Percentiles rank a stretch among this genome's conserved stretches.
Conservation (phyloP, 352 stramenopile genomes). For the Aphanomyces euteiches region DNA sequence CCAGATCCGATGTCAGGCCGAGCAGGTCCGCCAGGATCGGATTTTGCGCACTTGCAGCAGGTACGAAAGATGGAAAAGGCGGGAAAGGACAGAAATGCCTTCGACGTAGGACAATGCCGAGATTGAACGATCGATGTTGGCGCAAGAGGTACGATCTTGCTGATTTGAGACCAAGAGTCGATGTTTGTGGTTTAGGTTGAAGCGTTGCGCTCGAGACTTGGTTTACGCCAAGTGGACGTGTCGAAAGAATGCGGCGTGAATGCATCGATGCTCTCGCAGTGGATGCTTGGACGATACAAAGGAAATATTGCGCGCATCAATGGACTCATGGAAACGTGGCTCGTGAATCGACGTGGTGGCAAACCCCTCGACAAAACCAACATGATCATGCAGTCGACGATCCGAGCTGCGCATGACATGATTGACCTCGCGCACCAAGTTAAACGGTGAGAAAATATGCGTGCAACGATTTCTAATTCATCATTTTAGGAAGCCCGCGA, state of each 20-base stretch:
- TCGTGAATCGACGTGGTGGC: constrained; percentile 70
- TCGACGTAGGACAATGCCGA: constrained; percentile 74
- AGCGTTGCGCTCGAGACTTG: constrained; percentile 61
- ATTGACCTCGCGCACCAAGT: background rate
- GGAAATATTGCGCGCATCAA: constrained; percentile 82
- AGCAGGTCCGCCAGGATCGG: constrained; percentile 26
- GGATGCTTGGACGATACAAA: constrained; percentile 83
- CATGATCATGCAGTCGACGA: constrained; percentile 30
- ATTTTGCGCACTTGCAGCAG: constrained; percentile 76
- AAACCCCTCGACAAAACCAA: constrained; percentile 77
- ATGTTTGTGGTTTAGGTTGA: constrained; percentile 48
- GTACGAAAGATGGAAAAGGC: constrained; percentile 35
- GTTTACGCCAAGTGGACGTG: constrained; percentile 74
- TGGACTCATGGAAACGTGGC: constrained; percentile 79
- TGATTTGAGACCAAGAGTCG: background rate
- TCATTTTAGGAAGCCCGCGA: constrained; percentile 12
- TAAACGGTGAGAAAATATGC: background rate
- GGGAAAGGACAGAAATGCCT: background rate
- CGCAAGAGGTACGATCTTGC: constrained; percentile 49
- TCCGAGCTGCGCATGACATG: background rate
- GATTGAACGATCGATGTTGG: constrained; percentile 74
- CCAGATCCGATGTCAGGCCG: constrained; percentile 40
- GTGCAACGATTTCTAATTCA: background rate
- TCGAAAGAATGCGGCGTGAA: constrained; percentile 84
- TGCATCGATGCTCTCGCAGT: constrained; percentile 81